A percentile compares a stretch with the other conserved stretches of the same genome.
phyloP scores from a whole-genome alignment of 23 red algal species.

The Gracilaria gracilis region DNA sequence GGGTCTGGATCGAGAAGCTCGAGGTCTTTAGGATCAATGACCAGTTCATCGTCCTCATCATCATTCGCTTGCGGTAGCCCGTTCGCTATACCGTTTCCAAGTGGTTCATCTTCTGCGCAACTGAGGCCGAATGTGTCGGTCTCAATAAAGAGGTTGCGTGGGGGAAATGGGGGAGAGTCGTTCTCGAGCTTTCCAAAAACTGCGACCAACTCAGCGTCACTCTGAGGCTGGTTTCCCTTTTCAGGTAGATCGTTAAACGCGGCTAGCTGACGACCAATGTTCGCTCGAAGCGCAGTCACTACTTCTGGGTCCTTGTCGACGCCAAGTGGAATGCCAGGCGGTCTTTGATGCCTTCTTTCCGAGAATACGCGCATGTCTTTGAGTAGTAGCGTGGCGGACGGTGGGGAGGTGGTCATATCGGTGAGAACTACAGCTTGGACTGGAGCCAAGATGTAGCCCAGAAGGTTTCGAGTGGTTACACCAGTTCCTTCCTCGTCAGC shows the following conservation, averaged over 20 bases:
- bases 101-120: not conserved
- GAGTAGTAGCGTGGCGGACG: constrained; percentile 44
- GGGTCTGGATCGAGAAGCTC: constrained; percentile 2
- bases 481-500: constrained; percentile 45
- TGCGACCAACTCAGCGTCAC: not conserved
- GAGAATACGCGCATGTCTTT: constrained; percentile 34
- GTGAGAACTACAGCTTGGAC: constrained; percentile 21
- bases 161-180: not conserved
- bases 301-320: constrained; percentile 52
- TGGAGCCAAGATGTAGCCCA: constrained; percentile 46
- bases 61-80: not conserved
- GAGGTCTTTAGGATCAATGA: not conserved
- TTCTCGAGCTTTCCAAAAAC: not conserved
- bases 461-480: constrained; percentile 49
- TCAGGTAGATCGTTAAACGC: constrained; percentile 16
- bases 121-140: not conserved
- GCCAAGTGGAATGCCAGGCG: not conserved
- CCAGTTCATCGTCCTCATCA: not conserved
- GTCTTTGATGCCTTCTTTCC: constrained; percentile 7
- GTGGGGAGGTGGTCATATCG: constrained; percentile 31
- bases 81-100: not conserved
- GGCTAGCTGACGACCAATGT: constrained; percentile 43
- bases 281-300: constrained; percentile 3
- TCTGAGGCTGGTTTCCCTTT: not conserved
- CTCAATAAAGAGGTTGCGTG: not conserved